Base-by-base conservation (phyloP, 495 filamentous ascomycete genomes). In the Emericellopsis terricola region DNA sequence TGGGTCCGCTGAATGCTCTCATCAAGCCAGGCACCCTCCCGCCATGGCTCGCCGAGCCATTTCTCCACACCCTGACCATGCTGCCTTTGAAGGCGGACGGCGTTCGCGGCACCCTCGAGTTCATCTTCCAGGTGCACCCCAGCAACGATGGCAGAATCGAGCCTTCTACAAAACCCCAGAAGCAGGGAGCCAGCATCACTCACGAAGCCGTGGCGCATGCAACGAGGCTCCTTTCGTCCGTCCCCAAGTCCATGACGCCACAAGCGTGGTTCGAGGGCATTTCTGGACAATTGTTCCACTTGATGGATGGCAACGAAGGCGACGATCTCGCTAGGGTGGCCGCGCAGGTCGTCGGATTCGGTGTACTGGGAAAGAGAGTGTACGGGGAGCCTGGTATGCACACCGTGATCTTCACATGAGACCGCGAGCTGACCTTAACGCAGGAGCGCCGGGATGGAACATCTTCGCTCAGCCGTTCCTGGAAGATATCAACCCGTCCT, bases 301-400 rank as follows among this genome's bases (percentile, higher is more conserved):
- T 86, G 10, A 63, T 89, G 15, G 76, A 82, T 43, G 76, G 75
- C 1, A 55, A 60, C 19, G 69, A 72, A 18, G 69, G 70, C 6
- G 60, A 53, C 3, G 78, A 83, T 44, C 52, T 86, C 39, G 62
- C 53, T 37, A 76, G 64, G 41, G 73, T 67, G 4, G 76, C 73
- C 3, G 69, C 76, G 0, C 81, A 81, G 46, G 65, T 81, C 28
- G 76, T 85, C 35, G 78, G 76, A 0, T 76, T 72, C 44, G 78
- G 79, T 1, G 73, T 86, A 14, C 47, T 89, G 31, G 71, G 73
- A 0, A 72, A 71, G 36, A 73, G 69, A 33, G 51, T 63, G 17
- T 71, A 66, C 43, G 80, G 81, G 5, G 76, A 75, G 16, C 73
- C 73, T 24, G 76, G 64, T 69, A 56, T 40, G 48, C n/a, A 3